These are phyloP conservation scores for Dipodascopsis tothii DNA, from an alignment of 805 yeast species.

Conservation along the genomic window DNA sequence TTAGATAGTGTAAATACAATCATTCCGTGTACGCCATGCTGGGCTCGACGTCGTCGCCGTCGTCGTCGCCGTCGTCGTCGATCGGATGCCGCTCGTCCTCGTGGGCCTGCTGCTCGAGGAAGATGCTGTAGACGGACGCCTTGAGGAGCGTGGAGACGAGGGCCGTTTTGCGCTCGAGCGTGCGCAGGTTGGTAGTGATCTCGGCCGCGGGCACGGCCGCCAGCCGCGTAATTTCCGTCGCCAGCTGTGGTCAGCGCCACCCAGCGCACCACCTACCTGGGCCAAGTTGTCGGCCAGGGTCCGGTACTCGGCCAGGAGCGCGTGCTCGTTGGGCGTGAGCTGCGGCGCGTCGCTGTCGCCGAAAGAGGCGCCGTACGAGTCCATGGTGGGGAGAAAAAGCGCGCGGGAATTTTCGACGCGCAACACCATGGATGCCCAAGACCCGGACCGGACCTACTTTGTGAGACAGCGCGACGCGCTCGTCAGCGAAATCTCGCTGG, in stretches of 20 bases:
- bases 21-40: neutral
- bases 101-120: constrained; percentile 39
- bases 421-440: too few relatives aligned
- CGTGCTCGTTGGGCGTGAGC: constrained; percentile 17
- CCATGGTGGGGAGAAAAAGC: too few relatives aligned
- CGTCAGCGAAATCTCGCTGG: constrained; percentile 47
- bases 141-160: constrained; percentile 59
- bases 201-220: constrained; percentile 27
- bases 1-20: constrained; percentile 26
- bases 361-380: too few relatives aligned
- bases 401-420: too few relatives aligned
- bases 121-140: constrained; percentile 62
- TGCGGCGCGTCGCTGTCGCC: too few relatives aligned
- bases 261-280: constrained; percentile 6
- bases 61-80: neutral
- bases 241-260: constrained; percentile 7
- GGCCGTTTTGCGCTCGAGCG: constrained; percentile 55
- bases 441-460: constrained; percentile 37
- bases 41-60: neutral
- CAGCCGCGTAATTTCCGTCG: constrained; percentile 10
- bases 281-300: constrained; percentile 7
- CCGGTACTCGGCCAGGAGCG: constrained; percentile 14
- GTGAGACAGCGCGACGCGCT: constrained; percentile 54
- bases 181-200: constrained; percentile 46
- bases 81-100: constrained; percentile 14